A percentile compares a stretch with the other conserved stretches of the same genome.
phyloP scores from a whole-genome alignment of 805 yeast genomes.

The Candida pini region DNA sequence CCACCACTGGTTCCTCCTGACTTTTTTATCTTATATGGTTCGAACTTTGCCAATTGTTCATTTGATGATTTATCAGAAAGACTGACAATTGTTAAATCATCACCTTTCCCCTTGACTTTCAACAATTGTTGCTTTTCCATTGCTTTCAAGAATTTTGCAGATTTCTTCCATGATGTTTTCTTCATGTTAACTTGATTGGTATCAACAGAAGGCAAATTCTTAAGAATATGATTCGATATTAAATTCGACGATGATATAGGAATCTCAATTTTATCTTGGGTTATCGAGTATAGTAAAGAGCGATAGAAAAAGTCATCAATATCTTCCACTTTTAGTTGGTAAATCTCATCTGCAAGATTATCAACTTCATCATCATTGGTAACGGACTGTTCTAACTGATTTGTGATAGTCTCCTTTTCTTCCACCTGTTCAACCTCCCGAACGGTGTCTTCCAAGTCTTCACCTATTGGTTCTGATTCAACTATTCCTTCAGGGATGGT shows the following conservation, averaged over 20 bases:
- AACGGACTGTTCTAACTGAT: slow-evolving; percentile 2
- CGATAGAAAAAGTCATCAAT: slow-evolving; percentile 70
- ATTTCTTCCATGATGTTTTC: slow-evolving; percentile 84
- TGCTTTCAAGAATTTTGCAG: slow-evolving; percentile 76
- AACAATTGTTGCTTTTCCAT: slow-evolving; percentile 75
- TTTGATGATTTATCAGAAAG: slow-evolving; percentile 39
- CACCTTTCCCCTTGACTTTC: slow-evolving; percentile 78
- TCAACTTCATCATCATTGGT: slow-evolving; percentile 11
- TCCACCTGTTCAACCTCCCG: slow-evolving; percentile 4
- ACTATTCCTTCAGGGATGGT: slow-evolving; percentile 1
- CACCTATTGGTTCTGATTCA: neutral
- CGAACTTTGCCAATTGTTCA: slow-evolving; percentile 50
- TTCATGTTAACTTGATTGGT: slow-evolving; percentile 52
- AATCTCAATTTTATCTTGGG: slow-evolving; percentile 45
- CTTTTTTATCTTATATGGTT: slow-evolving; percentile 49
- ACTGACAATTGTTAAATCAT: slow-evolving; percentile 58
- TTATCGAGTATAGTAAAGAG: slow-evolving; percentile 65
- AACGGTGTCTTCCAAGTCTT: neutral
- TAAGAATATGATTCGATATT: slow-evolving; percentile 62
- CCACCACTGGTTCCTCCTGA: neutral
- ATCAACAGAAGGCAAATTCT: slow-evolving; percentile 69
- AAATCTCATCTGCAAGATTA: slow-evolving; percentile 32
- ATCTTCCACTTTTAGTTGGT: slow-evolving; percentile 50
- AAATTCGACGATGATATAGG: slow-evolving; percentile 75
- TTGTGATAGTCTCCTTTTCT: slow-evolving; percentile 7